phyloP scores from a whole-genome alignment of 257 asterid species.

The Salvia rosmarinus region DNA sequence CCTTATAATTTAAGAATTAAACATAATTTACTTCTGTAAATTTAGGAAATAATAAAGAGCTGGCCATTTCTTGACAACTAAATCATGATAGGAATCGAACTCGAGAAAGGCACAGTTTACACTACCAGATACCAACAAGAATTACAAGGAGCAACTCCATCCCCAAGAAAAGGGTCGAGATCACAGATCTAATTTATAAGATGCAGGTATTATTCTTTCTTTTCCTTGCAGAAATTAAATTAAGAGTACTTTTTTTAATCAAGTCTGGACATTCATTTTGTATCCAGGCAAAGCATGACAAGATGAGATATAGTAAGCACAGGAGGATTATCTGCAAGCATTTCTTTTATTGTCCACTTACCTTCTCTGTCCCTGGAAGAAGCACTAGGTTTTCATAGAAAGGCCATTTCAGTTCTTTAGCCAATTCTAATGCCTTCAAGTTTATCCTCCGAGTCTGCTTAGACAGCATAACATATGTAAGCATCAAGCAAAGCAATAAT shows the following conservation, averaged over 20 bases:
- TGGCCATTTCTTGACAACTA: neutral
- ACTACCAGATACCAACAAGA: neutral
- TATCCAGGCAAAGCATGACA: neutral
- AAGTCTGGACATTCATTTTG: neutral
- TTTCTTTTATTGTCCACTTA: constrained; percentile 32
- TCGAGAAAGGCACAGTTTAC: neutral
- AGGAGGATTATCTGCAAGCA: constrained; percentile 1
- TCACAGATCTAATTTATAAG: neutral
- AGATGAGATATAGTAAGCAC: neutral
- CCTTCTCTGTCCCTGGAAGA: constrained; percentile 60
- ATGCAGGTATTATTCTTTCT: neutral
- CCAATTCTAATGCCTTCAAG: constrained; percentile 76
- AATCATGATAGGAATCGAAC: neutral
- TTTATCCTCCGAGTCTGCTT: constrained; percentile 66
- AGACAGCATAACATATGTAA: constrained; percentile 30
- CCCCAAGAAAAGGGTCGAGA: neutral
- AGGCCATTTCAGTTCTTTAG: constrained; percentile 76
- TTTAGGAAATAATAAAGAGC: neutral
- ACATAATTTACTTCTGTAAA: neutral
- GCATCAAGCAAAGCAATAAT: constrained; percentile 32
- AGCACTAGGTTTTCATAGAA: constrained; percentile 56
- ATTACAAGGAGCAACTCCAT: neutral
- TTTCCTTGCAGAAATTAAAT: constrained; percentile 4
- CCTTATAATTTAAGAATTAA: neutral
- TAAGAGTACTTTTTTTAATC: neutral